These are phyloP conservation scores for Gleditsia sinensis DNA, from an alignment of 306 rosid species.

Conservation along the genomic window DNA sequence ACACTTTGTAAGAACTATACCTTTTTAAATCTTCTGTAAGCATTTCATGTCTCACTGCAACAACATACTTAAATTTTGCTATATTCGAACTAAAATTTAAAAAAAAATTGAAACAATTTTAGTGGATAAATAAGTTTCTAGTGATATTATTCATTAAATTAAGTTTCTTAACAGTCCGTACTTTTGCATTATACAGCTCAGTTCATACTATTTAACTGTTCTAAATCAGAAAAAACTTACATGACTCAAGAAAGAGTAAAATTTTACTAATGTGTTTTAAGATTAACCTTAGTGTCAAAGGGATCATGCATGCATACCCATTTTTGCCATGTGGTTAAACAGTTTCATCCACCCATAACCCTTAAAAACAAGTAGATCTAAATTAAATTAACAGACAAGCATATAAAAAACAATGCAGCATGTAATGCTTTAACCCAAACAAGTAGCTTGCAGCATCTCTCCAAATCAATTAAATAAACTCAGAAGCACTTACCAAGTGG, in stretches of 20 bases:
- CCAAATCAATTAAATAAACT: slow-evolving; percentile 2
- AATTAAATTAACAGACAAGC: slow-evolving; percentile 6
- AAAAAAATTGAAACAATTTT: neutral
- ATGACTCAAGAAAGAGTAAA: neutral
- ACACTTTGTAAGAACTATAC: neutral
- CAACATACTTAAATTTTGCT: neutral
- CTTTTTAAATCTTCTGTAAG: neutral
- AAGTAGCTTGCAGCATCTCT: slow-evolving; percentile 17
- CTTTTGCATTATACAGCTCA: neutral
- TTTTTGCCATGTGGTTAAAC: neutral
- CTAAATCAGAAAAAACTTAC: neutral
- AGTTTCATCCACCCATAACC: neutral
- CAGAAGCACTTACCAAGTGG: slow-evolving; percentile 67
- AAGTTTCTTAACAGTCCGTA: neutral
- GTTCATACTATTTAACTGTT: neutral
- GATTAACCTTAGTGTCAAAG: slow-evolving; percentile 2
- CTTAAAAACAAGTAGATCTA: slow-evolving; percentile 4
- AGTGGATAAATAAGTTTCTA: neutral
- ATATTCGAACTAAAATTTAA: neutral
- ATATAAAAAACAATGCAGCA: neutral
- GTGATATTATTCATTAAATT: neutral
- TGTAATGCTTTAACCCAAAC: slow-evolving; percentile 4
- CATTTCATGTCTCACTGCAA: neutral
- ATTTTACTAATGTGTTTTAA: neutral
- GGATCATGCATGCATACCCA: slow-evolving; percentile 14